Evolutionary conservation across 176 grass and related monocot species (phyloP).

Genomic region (Carex scoparia): DNA sequence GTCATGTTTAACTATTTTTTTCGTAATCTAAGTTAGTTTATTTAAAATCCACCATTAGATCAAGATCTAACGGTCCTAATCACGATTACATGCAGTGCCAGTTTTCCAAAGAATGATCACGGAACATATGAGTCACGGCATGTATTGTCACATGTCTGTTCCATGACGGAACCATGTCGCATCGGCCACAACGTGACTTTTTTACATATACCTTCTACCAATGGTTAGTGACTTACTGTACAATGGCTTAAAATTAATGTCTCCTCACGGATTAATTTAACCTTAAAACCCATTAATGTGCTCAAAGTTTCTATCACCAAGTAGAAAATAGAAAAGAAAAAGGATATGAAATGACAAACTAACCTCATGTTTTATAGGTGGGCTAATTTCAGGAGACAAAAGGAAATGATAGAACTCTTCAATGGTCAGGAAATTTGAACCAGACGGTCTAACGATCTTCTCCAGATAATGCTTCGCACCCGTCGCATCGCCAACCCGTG

Average conservation of each 20-base stretch:
- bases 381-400: slow-evolving; percentile 63
- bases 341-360: not conserved
- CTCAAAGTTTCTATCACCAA: not conserved
- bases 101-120: too few species aligned
- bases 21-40: too few species aligned
- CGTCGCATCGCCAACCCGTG: not conserved
- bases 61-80: too few species aligned
- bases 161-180: too few species aligned
- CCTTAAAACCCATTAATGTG: not conserved
- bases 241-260: not conserved
- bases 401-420: slow-evolving; percentile 69
- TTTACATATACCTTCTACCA: too few species aligned
- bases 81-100: too few species aligned
- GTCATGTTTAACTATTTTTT: too few species aligned
- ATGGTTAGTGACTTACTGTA: not conserved
- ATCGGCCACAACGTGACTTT: too few species aligned
- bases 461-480: slow-evolving; percentile 36
- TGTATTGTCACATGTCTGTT: too few species aligned
- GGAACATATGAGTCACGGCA: too few species aligned
- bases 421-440: slow-evolving; percentile 9
- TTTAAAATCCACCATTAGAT: too few species aligned
- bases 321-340: not conserved
- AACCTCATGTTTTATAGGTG: slow-evolving; percentile 40
- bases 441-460: slow-evolving; percentile 19
- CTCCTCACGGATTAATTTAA: not conserved